Base-by-base conservation (phyloP, 306 rosid genomes). In the Pueraria montana region DNA sequence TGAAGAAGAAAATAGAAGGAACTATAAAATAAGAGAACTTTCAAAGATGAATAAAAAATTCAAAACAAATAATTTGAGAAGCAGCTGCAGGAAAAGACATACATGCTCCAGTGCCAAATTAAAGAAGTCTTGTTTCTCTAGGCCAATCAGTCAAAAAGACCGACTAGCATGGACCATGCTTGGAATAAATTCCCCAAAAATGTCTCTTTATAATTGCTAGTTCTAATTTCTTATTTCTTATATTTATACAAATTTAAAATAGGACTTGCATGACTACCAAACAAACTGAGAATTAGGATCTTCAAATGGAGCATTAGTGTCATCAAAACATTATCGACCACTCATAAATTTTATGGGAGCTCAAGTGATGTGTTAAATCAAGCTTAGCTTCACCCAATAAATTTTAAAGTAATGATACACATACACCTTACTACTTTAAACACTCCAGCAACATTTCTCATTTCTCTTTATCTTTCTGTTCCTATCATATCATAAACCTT, bases 1-100 rank as follows among this genome's bases (percentile, higher is more conserved):
- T 69, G 53, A 52, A 80, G 83, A 70, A 34, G 52, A 53, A 71
- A 50, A 80, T 12, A 23, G 48, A 65, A 86, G 36, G 76, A 20
- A 42, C 46, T 68, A 46, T 42, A 63, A 83, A 76, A 78, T 8
- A 77, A 74, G 43, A 42, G 63, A 69, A 46, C 58, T 66, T 62
- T 56, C 61, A 26, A 72, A 45, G 64, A 78, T 79, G 23, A 79
- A 55, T n/a, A n/a, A n/a, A n/a, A n/a, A n/a, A n/a, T n/a, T 13
- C 72, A 36, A 16, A 77, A 13, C 66, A 66, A 23, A 76, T 62
- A 53, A 53, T 42, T 61, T 23, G 32, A 48, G 43, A 74, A 13
- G 61, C 68, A 59, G 69, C 71, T 11, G 23, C 70, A 74, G 23
- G 74, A 59, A 48, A 46, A 72, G n/a, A 40, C 64, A 50, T 59